Conservation (phyloP, 2,329 filamentous ascomycete species). For the Sporothrix pseudoabietina region DNA sequence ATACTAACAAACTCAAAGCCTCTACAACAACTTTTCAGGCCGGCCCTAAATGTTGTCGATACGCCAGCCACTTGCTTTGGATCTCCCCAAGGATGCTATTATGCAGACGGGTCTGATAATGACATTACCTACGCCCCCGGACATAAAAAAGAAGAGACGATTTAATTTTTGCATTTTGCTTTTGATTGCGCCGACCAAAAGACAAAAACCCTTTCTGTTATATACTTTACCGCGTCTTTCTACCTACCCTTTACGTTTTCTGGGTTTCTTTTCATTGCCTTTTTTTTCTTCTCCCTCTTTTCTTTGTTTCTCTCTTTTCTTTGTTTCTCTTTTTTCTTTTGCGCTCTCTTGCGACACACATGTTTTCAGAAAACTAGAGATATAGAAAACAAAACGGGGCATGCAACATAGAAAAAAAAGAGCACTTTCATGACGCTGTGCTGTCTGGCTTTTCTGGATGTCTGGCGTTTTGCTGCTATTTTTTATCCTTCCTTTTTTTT, state of each 20-base stretch:
- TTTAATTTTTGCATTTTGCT: slow-evolving; percentile 13
- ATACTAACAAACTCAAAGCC: slow-evolving; percentile 1
- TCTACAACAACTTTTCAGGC: slow-evolving; percentile 24
- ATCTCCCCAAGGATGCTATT: neutral
- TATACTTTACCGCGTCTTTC: neutral
- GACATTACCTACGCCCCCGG: neutral
- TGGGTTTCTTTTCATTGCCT: neutral
- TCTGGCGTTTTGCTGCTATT: neutral
- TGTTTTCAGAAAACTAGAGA: slow-evolving; percentile 1
- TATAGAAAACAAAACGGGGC: neutral
- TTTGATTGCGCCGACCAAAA: slow-evolving; percentile 19
- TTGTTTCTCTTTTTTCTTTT: neutral
- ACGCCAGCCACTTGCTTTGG: neutral
- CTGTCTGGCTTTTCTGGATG: neutral
- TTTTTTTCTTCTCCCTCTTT: neutral
- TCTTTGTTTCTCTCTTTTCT: neutral
- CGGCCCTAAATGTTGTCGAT: slow-evolving; percentile 20
- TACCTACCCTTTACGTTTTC: neutral
- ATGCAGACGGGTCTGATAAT: neutral
- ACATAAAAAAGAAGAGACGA: slow-evolving; percentile 10
- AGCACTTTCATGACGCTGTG: neutral
- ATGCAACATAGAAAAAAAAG: slow-evolving; percentile 11
- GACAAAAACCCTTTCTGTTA: slow-evolving; percentile 8
- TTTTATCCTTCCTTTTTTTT: neutral
- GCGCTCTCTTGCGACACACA: neutral